Conservation (phyloP, 345 rosid species). For the Populus ilicifolia region DNA sequence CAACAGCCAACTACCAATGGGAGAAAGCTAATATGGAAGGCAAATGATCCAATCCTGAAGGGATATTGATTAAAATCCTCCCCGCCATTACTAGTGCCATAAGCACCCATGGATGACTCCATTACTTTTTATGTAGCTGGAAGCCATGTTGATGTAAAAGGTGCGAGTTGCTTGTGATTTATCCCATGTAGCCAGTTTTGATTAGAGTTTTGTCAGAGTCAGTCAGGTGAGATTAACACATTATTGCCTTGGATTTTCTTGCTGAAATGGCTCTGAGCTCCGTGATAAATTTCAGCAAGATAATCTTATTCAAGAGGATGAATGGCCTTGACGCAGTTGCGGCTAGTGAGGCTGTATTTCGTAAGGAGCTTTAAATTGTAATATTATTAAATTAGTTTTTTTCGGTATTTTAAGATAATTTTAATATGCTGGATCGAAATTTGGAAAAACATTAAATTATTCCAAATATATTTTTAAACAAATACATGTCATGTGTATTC, state of each 20-base stretch:
- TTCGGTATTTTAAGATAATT: too few relatives aligned
- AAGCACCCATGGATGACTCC: not conserved
- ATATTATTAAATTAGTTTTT: too few relatives aligned
- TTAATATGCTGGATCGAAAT: too few relatives aligned
- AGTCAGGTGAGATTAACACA: not conserved
- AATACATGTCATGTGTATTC: too few relatives aligned
- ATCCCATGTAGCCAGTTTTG: not conserved
- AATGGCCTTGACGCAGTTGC: not conserved
- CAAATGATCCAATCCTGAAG: not conserved
- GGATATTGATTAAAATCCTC: not conserved
- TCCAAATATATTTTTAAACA: too few relatives aligned
- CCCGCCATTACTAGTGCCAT: not conserved
- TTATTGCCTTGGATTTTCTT: not conserved
- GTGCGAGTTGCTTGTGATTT: not conserved
- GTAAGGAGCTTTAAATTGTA: too few relatives aligned
- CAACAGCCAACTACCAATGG: not conserved
- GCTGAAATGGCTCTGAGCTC: not conserved
- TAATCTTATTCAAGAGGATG: not conserved
- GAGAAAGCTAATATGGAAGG: not conserved
- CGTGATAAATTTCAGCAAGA: not conserved
- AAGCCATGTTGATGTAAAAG: not conserved
- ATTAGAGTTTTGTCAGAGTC: not conserved
- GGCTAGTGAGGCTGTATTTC: not conserved
- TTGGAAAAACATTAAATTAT: too few relatives aligned
- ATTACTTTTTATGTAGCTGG: not conserved